Evolutionary conservation across 2,329 filamentous ascomycete genomes (phyloP).

Genomic region (Xylaria sp.): DNA sequence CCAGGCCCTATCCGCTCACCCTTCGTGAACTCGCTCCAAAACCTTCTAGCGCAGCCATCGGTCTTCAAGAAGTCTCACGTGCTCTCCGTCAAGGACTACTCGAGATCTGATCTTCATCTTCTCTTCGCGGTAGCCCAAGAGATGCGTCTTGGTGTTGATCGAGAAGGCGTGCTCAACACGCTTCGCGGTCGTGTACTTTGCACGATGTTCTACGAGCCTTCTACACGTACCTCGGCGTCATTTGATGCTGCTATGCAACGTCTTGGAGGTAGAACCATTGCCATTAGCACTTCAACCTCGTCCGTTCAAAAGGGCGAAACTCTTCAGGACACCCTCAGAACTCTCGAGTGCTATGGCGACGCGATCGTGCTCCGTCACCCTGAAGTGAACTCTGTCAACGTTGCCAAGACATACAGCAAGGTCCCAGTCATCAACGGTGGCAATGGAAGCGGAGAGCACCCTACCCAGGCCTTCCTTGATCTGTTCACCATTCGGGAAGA

Average conservation of each 20-base stretch:
- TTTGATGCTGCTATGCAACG: constrained; percentile 99
- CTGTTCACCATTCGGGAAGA: constrained; percentile 98
- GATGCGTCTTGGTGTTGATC: constrained; percentile 92
- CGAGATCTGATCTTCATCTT: constrained; percentile 78
- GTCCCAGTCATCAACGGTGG: constrained; percentile 96
- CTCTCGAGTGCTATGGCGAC: constrained; percentile 88
- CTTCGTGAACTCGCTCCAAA: constrained; percentile 57
- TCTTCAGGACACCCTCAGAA: constrained; percentile 88
- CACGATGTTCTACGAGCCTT: constrained; percentile 97
- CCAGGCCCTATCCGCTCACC: constrained; percentile 46
- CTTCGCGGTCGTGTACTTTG: constrained; percentile 81
- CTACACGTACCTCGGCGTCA: constrained; percentile 88
- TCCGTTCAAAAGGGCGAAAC: constrained; percentile 93
- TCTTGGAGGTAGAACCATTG: constrained; percentile 79
- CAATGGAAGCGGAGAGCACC: constrained; percentile 93
- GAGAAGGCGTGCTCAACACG: constrained; percentile 81
- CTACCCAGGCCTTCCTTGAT: constrained; percentile 94
- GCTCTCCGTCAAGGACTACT: constrained; percentile 87
- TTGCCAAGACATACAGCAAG: constrained; percentile 78
- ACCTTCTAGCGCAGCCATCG: constrained; percentile 68
- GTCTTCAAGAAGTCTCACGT: constrained; percentile 88
- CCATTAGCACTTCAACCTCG: constrained; percentile 75
- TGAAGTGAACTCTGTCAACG: constrained; percentile 70
- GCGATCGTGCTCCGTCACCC: constrained; percentile 95
- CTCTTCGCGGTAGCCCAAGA: constrained; percentile 96